phyloP scores from a whole-genome alignment of 140 eudicot species.

The Ambrosia hybrid region DNA sequence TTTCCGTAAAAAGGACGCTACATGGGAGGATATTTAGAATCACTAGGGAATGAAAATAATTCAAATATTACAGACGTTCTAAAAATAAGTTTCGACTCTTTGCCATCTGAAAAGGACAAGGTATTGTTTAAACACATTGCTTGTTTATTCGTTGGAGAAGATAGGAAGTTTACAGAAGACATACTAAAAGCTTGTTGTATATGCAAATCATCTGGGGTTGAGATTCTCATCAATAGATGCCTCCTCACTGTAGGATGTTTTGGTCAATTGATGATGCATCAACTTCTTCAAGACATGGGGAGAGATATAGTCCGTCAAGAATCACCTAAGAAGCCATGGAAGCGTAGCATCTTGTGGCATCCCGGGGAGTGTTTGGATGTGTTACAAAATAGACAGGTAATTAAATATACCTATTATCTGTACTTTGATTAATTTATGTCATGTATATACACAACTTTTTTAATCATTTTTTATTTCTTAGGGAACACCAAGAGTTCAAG shows the following conservation, averaged over 20 bases:
- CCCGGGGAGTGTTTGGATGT: slow-evolving; percentile 24
- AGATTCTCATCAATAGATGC: slow-evolving; percentile 13
- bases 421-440: neutral
- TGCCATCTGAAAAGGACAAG: too few species aligned
- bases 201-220: slow-evolving; percentile 2
- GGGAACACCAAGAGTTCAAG: slow-evolving; percentile 32
- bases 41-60: too few species aligned
- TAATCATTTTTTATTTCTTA: neutral
- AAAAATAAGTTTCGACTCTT: too few species aligned
- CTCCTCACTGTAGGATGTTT: slow-evolving; percentile 5
- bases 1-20: neutral
- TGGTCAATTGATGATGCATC: slow-evolving; percentile 26
- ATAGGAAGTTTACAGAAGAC: neutral
- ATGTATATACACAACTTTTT: neutral
- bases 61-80: too few species aligned
- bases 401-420: neutral
- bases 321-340: slow-evolving; percentile 22
- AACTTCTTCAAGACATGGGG: slow-evolving; percentile 31
- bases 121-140: neutral
- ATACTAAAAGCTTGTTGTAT: slow-evolving; percentile 16
- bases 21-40: slow-evolving; percentile 2
- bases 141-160: slow-evolving; percentile 24
- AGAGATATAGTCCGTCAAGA: slow-evolving; percentile 28
- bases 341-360: slow-evolving; percentile 26
- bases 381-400: neutral